Evolutionary conservation across 2,329 filamentous ascomycete species (phyloP).

Genomic region (Colletotrichum phormii): DNA sequence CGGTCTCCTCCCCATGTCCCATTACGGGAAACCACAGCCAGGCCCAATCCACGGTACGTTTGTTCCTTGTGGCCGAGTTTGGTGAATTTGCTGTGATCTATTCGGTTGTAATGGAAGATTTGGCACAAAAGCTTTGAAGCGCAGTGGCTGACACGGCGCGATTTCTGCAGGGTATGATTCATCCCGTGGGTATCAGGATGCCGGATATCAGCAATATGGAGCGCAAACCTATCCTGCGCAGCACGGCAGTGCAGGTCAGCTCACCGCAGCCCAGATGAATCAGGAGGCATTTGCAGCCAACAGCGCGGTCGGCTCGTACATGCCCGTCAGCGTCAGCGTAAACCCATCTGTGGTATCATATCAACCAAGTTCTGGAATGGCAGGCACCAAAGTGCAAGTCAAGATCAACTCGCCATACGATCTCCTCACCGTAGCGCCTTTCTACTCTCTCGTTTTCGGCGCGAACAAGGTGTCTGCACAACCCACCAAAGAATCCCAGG

Average conservation of each 20-base stretch:
- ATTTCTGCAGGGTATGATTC: constrained; percentile 65
- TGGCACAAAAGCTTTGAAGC: neutral
- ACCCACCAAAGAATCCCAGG: constrained; percentile 70
- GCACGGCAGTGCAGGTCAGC: constrained; percentile 55
- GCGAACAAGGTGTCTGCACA: constrained; percentile 74
- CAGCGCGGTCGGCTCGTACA: constrained; percentile 74
- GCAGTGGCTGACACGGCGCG: neutral
- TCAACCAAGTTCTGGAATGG: constrained; percentile 74
- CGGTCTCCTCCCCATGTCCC: constrained; percentile 77
- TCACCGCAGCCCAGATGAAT: constrained; percentile 62
- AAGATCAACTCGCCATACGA: constrained; percentile 83
- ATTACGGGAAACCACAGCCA: constrained; percentile 81
- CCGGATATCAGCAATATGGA: constrained; percentile 65
- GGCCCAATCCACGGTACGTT: constrained; percentile 85
- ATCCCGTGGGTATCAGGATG: constrained; percentile 69
- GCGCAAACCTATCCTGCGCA: constrained; percentile 59
- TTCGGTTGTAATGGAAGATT: neutral
- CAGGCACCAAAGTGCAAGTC: constrained; percentile 78
- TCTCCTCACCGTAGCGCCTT: constrained; percentile 67
- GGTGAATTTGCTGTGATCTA: neutral
- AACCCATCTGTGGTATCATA: constrained; percentile 74
- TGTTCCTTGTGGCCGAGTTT: neutral
- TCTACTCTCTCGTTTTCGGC: constrained; percentile 81
- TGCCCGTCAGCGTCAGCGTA: constrained; percentile 57
- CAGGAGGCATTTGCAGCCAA: constrained; percentile 70